phyloP scores from a whole-genome alignment of 768 basidiomycete species.

The Gymnopilus junonius region DNA sequence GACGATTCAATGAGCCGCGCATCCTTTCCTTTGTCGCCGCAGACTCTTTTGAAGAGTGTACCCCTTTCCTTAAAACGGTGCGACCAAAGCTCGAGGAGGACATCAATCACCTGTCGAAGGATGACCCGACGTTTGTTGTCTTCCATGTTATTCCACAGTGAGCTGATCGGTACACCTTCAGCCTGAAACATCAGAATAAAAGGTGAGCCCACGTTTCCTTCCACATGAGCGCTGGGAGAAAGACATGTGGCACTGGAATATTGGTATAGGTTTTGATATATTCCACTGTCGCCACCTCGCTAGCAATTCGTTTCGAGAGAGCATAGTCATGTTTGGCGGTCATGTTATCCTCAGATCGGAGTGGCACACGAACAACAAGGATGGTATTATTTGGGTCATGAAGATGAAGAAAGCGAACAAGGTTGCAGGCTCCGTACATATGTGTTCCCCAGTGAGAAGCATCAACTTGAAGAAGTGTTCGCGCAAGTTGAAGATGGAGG shows the following conservation, averaged over 20 bases:
- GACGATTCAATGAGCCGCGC: conserved; percentile 1
- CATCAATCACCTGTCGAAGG: background rate
- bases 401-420: conserved; percentile 11
- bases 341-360: background rate
- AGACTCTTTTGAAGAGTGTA: background rate
- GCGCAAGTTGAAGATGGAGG: background rate
- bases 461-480: background rate
- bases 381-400: background rate
- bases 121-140: background rate
- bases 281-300: background rate
- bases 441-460: background rate
- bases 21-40: background rate
- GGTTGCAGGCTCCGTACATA: conserved; percentile 2
- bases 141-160: conserved; percentile 8
- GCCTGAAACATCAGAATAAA: conserved; percentile 7
- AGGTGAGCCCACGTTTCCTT: background rate
- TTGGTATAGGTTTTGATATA: background rate
- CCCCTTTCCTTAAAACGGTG: conserved; percentile 3
- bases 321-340: background rate
- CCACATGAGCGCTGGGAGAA: background rate
- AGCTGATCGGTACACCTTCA: background rate
- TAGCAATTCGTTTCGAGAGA: background rate
- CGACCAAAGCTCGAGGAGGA: background rate
- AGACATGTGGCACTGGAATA: background rate
- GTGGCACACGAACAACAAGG: conserved; percentile 8